phyloP scores from a whole-genome alignment of 1,284 basidiomycete genomes.

The Trichosporon inkin region DNA sequence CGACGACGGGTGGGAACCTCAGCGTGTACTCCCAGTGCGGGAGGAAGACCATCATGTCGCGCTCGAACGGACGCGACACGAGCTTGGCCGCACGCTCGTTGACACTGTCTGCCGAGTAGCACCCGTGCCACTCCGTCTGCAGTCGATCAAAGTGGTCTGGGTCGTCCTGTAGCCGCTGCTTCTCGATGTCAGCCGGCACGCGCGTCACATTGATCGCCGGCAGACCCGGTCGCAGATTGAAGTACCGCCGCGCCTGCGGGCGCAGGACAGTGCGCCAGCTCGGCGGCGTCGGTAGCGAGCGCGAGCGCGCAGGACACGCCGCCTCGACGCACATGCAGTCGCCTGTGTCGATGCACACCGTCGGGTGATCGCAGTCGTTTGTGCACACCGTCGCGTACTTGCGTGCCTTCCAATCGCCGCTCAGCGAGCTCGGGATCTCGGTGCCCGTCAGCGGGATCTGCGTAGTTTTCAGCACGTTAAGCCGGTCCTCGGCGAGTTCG shows the following conservation, averaged over 20 bases:
- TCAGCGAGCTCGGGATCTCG: constrained; percentile 21
- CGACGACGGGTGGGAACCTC: constrained; percentile 11
- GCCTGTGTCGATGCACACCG: constrained; percentile 38
- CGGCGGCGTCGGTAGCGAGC: constrained; percentile 17
- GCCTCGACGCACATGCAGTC: constrained; percentile 33
- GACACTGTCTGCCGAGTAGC: constrained; percentile 34
- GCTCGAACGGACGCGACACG: constrained; percentile 26
- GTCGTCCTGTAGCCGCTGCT: constrained; percentile 17
- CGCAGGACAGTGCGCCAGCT: constrained; percentile 38
- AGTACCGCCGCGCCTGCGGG: constrained; percentile 29
- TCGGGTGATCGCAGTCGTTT: constrained; percentile 39
- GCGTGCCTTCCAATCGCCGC: constrained; percentile 29
- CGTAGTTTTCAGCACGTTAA: constrained; percentile 15
- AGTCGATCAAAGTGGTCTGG: constrained; percentile 22
- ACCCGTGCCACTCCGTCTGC: constrained; percentile 26
- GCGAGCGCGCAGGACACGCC: constrained; percentile 21
- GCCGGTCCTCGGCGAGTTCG: constrained; percentile 14
- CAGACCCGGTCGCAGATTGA: constrained; percentile 22
- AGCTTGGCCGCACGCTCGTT: constrained; percentile 28
- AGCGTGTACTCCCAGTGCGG: constrained; percentile 37
- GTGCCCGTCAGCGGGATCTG: constrained; percentile 15
- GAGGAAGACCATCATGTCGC: constrained; percentile 42
- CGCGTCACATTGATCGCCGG: constrained; percentile 28
- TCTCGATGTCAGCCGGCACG: constrained; percentile 23
- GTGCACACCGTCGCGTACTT: constrained; percentile 23